phyloP scores from a whole-genome alignment of 2,329 filamentous ascomycete genomes.

The Verticillium tricorpus region DNA sequence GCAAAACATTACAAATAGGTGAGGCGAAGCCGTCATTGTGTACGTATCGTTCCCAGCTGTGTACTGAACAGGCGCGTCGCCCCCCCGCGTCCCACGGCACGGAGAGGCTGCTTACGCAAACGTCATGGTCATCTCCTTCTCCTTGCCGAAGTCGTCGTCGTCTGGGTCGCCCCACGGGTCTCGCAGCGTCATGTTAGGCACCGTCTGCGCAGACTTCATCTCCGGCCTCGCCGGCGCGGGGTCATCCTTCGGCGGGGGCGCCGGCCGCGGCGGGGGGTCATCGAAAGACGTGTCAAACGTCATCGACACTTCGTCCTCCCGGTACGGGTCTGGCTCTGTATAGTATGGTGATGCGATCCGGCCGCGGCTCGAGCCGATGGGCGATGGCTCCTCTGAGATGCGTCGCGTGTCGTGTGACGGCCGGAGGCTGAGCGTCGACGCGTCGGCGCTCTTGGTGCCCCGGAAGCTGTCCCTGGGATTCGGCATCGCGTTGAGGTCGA shows the following conservation, averaged over 20 bases:
- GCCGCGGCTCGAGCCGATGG: conserved; percentile 13
- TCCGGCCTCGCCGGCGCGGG: conserved; percentile 30
- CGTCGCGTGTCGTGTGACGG: conserved; percentile 16
- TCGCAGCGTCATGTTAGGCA: conserved; percentile 44
- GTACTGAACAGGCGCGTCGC: neutral
- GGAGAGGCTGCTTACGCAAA: conserved; percentile 54
- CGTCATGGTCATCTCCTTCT: conserved; percentile 75
- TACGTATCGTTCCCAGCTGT: neutral
- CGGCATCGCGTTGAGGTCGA: conserved; percentile 45
- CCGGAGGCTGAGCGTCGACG: conserved; percentile 16
- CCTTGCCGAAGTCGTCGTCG: conserved; percentile 66
- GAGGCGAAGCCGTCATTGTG: neutral
- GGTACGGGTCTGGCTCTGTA: conserved; percentile 17
- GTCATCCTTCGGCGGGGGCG: conserved; percentile 23
- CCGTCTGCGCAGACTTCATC: conserved; percentile 39
- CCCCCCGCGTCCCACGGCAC: neutral
- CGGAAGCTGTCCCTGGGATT: conserved; percentile 29
- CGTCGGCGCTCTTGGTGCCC: conserved; percentile 44
- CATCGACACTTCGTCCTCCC: conserved; percentile 58
- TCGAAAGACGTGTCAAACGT: conserved; percentile 65
- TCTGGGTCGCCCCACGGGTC: conserved; percentile 69
- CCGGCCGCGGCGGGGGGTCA: conserved; percentile 26
- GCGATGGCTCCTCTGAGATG: conserved; percentile 16
- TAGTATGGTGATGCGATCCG: conserved; percentile 18
- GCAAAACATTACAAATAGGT: neutral